These are phyloP conservation scores for Tanacetum coccineum DNA, from an alignment of 129 eudicot genomes.

Conservation along the genomic window DNA sequence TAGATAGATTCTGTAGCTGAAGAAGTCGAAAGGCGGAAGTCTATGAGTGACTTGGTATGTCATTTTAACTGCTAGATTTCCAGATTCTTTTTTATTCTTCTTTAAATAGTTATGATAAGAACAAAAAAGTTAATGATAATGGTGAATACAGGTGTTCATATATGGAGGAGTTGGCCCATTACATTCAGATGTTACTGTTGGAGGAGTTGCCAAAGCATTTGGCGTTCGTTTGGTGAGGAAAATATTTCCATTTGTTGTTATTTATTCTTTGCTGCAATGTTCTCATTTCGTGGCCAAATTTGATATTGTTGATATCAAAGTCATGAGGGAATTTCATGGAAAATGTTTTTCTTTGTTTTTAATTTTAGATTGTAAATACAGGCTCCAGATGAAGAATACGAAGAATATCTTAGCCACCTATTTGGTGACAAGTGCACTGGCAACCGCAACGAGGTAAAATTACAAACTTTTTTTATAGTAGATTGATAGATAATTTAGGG, in stretches of 20 bases:
- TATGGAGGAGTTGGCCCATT: conserved; percentile 96
- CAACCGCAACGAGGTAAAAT: conserved; percentile 67
- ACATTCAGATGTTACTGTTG: conserved; percentile 81
- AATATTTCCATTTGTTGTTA: conserved; percentile 6
- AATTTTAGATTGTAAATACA: conserved; percentile 23
- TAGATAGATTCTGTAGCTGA: conserved; percentile 89
- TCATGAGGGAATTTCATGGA: neutral
- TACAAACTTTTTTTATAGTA: neutral
- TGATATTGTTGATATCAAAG: neutral
- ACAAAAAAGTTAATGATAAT: neutral
- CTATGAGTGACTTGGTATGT: neutral
- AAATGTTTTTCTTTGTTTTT: neutral
- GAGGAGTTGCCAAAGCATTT: conserved; percentile 96
- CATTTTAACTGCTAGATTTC: neutral
- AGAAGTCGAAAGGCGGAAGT: conserved; percentile 61
- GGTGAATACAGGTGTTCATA: conserved; percentile 51
- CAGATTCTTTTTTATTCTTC: neutral
- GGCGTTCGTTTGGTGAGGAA: conserved; percentile 76
- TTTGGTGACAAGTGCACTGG: conserved; percentile 81
- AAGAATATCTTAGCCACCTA: conserved; percentile 74
- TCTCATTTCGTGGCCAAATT: neutral
- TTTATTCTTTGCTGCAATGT: conserved; percentile 14
- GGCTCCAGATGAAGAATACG: conserved; percentile 99
- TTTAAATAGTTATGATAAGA: neutral
- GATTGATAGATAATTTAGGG: neutral